Evolutionary conservation across 2,329 filamentous ascomycete species (phyloP).

Genomic region (Fusarium kyushuense): DNA sequence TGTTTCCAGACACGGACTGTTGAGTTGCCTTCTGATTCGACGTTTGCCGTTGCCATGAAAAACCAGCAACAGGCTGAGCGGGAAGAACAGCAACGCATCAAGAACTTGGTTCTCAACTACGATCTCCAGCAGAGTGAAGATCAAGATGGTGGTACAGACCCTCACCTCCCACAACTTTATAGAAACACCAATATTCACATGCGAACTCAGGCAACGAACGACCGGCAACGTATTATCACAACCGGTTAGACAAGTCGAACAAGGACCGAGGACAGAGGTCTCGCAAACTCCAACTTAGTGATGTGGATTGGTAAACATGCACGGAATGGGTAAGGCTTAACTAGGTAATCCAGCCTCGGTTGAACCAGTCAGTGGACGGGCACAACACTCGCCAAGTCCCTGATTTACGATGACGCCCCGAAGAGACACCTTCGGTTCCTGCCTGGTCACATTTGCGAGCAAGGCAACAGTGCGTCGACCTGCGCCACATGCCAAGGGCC

Average conservation of each 20-base stretch:
- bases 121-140: constrained; percentile 89
- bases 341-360: constrained; percentile 25
- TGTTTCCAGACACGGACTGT: constrained; percentile 82
- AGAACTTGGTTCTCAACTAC: constrained; percentile 96
- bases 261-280: constrained; percentile 82
- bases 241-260: constrained; percentile 66
- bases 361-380: constrained; percentile 22
- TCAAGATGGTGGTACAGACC: constrained; percentile 72
- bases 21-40: constrained; percentile 89
- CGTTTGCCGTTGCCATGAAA: constrained; percentile 95
- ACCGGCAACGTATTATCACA: constrained; percentile 61
- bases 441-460: constrained; percentile 2
- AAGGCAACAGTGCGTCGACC: not conserved
- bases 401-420: not conserved
- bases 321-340: constrained; percentile 31
- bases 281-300: constrained; percentile 92
- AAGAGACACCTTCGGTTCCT: not conserved
- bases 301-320: constrained; percentile 89
- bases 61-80: constrained; percentile 94
- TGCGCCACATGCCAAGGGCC: not conserved
- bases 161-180: constrained; percentile 24
- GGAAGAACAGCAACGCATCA: constrained; percentile 98
- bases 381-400: constrained; percentile 8
- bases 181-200: constrained; percentile 62
- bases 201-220: constrained; percentile 63